A percentile compares a stretch with the other conserved stretches of the same genome.
Conservation (phyloP, 192 early-diverging fungal genomes). For the Oehlia diaphana region DNA sequence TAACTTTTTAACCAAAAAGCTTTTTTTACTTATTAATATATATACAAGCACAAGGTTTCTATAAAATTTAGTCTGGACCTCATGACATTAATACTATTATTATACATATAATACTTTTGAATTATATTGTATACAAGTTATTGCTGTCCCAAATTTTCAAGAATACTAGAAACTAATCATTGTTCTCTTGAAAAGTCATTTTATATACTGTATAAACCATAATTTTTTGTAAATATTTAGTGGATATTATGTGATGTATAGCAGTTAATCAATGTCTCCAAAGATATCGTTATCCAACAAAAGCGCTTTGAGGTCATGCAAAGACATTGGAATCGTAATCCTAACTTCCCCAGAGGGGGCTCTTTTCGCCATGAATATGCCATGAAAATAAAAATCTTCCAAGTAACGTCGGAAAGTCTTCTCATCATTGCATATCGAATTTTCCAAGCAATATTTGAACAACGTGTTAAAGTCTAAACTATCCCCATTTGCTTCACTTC, state of each 20-base stretch:
- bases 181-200: no score
- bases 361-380: background rate
- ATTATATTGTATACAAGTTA: background rate
- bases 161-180: no score
- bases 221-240: no score
- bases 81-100: background rate
- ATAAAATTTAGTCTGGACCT: no score
- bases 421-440: background rate
- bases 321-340: background rate
- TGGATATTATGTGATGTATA: background rate
- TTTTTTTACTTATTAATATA: no score
- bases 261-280: background rate
- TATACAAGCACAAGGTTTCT: no score
- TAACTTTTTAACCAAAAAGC: no score
- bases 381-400: background rate
- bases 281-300: background rate
- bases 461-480: background rate
- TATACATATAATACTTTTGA: background rate
- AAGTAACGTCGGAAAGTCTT: background rate
- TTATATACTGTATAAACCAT: background rate
- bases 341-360: background rate
- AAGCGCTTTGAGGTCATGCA: background rate
- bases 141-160: background rate
- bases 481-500: background rate
- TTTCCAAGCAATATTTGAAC: background rate